phyloP scores from a whole-genome alignment of 345 rosid genomes.

The Cardiospermum halicacabum region DNA sequence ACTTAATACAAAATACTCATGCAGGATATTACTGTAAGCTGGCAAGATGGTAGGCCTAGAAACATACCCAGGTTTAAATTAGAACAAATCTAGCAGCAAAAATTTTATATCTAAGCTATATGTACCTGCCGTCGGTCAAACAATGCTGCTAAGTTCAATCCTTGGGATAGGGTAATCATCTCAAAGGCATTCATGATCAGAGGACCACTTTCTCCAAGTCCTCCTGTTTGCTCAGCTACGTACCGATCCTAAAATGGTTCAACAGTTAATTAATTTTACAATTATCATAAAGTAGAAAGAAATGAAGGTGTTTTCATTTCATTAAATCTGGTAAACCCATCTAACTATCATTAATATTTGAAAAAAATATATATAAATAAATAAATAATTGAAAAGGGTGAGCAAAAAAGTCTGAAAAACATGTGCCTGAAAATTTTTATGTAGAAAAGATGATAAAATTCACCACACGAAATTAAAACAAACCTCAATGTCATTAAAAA shows the following conservation, averaged over 20 bases:
- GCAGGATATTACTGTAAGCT: background rate
- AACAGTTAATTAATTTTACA: constrained; percentile 6
- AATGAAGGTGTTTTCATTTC: background rate
- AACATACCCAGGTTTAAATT: constrained; percentile 3
- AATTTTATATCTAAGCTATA: background rate
- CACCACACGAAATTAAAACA: constrained; percentile 14
- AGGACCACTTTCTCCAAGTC: constrained; percentile 49
- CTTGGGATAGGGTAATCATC: constrained; percentile 96
- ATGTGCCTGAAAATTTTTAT: constrained; percentile 6
- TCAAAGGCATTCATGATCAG: constrained; percentile 93
- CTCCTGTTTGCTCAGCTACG: constrained; percentile 51
- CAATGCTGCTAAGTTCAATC: constrained; percentile 80
- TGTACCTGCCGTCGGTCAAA: constrained; percentile 86
- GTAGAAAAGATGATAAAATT: background rate
- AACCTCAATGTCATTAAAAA: constrained; percentile 85
- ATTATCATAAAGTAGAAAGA: background rate
- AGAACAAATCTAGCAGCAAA: constrained; percentile 3
- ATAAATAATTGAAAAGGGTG: background rate
- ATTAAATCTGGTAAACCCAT: constrained; percentile 1
- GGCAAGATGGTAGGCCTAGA: background rate
- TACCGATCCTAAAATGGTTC: constrained; percentile 53
- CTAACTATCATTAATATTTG: constrained; percentile 3
- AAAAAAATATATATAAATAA: too few species aligned
- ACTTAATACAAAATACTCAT: background rate
- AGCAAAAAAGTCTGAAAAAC: background rate